Base-by-base conservation (phyloP, 768 basidiomycete genomes). In the Leucosporidium creatinivorum region DNA sequence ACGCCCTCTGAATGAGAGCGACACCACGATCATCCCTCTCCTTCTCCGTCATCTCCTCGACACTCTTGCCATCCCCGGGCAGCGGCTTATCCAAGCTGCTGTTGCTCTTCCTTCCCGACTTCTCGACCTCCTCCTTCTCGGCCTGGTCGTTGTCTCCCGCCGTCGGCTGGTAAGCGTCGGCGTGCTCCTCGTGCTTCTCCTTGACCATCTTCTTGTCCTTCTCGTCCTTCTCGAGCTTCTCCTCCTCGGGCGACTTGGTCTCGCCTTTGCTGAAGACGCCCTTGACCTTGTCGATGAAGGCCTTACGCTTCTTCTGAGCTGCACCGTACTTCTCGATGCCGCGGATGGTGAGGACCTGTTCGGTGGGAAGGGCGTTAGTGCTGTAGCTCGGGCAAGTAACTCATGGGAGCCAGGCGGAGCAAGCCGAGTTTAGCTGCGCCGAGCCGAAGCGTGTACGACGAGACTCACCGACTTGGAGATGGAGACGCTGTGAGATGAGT, bases 291-390 rank as follows among this genome's bases (percentile, higher is more conserved):
- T 54, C 26, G 13, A 39, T 63, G 13, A 73, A 8, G 9, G 21
- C 9, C 61, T 66, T 66, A 57, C 70, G 69, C 63, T 69, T 63
- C 62, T 74, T 70, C 10, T 31, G 65, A 26, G 62, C 49, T 8
- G 26, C 19, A 36, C 63, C 72, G 63, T 71, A 69, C 65, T 74
- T 69, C 58, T 73, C 71, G 33, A 72, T 74, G 10, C 64, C 74
- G 33, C 72, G 61, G 60, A 75, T 75, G 26, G 72, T 72, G 44
- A 72, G 19, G 39, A 74, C 54, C 69, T 70, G 39, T n/a, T n/a
- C n/a, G n/a, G n/a, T n/a, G n/a, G n/a, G n/a, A n/a, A n/a, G n/a
- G n/a, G n/a, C n/a, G n/a, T n/a, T n/a, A n/a, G n/a, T n/a, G n/a
- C n/a, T n/a, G n/a, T n/a, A n/a, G n/a, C n/a, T n/a, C n/a, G n/a